phyloP scores from a whole-genome alignment of 75 land plant species.

The Chamaecyparis obtusa region DNA sequence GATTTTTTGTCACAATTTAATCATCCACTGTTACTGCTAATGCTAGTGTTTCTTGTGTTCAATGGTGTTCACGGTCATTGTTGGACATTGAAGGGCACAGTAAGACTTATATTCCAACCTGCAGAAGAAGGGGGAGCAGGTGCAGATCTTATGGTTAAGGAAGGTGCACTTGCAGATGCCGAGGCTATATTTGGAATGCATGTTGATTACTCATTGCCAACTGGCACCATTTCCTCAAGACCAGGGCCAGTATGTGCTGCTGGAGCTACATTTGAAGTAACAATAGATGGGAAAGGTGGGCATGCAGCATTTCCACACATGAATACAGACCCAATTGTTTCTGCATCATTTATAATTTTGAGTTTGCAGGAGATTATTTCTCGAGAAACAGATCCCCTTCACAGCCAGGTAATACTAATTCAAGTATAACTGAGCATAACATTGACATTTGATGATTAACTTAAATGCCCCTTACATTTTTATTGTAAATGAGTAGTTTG shows the following conservation, averaged over 20 bases:
- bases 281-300: conserved; percentile 59
- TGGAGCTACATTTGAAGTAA: conserved; percentile 36
- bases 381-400: conserved; percentile 73
- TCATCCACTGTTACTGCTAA: not conserved
- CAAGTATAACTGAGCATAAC: not conserved
- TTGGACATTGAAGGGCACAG: conserved; percentile 58
- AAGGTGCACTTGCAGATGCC: conserved; percentile 53
- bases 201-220: conserved; percentile 32
- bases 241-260: conserved; percentile 63
- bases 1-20: not conserved
- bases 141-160: conserved; percentile 59
- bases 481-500: not conserved
- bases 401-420: conserved; percentile 18
- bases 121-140: conserved; percentile 73
- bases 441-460: not conserved
- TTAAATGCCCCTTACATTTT: not conserved
- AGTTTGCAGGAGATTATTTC: conserved; percentile 75
- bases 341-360: conserved; percentile 49
- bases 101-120: conserved; percentile 81
- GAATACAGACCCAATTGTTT: conserved; percentile 58
- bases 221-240: conserved; percentile 44
- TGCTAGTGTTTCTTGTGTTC: not conserved
- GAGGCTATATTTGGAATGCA: conserved; percentile 74
- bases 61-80: not conserved
- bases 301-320: conserved; percentile 61